Conservation (phyloP, 768 basidiomycete species). For the Tylopilus balloui region DNA sequence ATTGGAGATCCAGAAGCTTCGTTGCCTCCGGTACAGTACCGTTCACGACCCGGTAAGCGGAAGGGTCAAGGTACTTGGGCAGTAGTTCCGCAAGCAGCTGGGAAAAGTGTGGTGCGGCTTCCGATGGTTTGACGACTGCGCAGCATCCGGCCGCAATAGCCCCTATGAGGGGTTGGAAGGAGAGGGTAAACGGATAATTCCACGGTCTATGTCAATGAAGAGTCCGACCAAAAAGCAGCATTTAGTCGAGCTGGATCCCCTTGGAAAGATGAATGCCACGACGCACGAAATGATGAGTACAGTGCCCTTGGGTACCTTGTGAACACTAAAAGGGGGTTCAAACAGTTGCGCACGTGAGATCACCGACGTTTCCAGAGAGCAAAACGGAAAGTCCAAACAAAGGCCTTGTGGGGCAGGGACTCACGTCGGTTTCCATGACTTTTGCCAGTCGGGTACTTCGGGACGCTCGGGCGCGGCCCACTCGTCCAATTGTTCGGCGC, state of each 20-base stretch:
- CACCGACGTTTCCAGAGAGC: neutral
- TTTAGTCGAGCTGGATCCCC: neutral
- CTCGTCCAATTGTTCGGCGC: constrained; percentile 47
- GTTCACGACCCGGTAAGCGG: constrained; percentile 51
- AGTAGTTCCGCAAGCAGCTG: constrained; percentile 50
- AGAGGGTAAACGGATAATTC: constrained; percentile 61
- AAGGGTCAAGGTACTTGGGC: constrained; percentile 50
- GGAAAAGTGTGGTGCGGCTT: constrained; percentile 45
- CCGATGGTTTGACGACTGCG: constrained; percentile 65
- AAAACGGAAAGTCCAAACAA: neutral
- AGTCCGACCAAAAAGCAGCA: neutral
- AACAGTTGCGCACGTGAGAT: neutral
- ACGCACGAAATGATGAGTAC: constrained; percentile 57
- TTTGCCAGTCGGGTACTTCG: constrained; percentile 38
- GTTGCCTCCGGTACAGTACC: constrained; percentile 41
- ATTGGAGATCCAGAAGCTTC: constrained; percentile 28
- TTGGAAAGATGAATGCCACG: neutral
- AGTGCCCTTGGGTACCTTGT: constrained; percentile 57
- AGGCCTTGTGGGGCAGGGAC: neutral
- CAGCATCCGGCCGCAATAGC: constrained; percentile 74
- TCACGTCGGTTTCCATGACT: constrained; percentile 47
- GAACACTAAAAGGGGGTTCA: constrained; percentile 26
- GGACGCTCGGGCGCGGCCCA: constrained; percentile 50
- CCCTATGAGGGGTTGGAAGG: constrained; percentile 55
- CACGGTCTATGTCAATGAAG: constrained; percentile 43